Percentiles rank a stretch among this genome's conserved stretches.
These are phyloP conservation scores for Termitomyces sp. DNA, from an alignment of 768 basidiomycete species.

Conservation along the genomic window DNA sequence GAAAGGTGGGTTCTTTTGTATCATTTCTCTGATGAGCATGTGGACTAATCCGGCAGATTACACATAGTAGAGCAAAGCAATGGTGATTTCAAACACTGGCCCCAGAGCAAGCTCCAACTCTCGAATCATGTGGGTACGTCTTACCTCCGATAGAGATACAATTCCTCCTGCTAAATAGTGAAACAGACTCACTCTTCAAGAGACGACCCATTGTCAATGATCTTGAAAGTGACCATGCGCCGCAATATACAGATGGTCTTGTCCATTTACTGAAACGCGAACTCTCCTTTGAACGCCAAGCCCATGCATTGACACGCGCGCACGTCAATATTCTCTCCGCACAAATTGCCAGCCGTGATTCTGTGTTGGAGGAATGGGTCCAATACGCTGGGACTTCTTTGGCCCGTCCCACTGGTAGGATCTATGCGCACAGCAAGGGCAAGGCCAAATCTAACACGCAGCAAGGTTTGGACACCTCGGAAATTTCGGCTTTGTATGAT, in stretches of 20 bases:
- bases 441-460: not conserved
- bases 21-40: not conserved
- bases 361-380: constrained; percentile 30
- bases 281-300: constrained; percentile 32
- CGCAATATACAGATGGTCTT: constrained; percentile 17
- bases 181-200: not conserved
- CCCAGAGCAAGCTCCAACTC: constrained; percentile 34
- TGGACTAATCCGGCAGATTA: not conserved
- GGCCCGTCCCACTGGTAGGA: not conserved
- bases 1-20: constrained; percentile 33
- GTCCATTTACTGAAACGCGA: constrained; percentile 30
- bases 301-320: constrained; percentile 26
- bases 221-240: not conserved
- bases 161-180: not conserved
- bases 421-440: not conserved
- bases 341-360: constrained; percentile 44
- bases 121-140: constrained; percentile 32
- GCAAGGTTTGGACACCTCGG: constrained; percentile 14
- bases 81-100: constrained; percentile 37
- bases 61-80: constrained; percentile 30
- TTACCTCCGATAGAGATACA: not conserved
- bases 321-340: constrained; percentile 38
- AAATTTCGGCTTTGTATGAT: constrained; percentile 27
- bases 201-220: not conserved
- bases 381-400: not conserved